Percentiles rank a stretch among this genome's conserved stretches.
These are phyloP conservation scores for Didymella lethalis DNA, from an alignment of 2,329 filamentous ascomycete species.

Conservation along the genomic window DNA sequence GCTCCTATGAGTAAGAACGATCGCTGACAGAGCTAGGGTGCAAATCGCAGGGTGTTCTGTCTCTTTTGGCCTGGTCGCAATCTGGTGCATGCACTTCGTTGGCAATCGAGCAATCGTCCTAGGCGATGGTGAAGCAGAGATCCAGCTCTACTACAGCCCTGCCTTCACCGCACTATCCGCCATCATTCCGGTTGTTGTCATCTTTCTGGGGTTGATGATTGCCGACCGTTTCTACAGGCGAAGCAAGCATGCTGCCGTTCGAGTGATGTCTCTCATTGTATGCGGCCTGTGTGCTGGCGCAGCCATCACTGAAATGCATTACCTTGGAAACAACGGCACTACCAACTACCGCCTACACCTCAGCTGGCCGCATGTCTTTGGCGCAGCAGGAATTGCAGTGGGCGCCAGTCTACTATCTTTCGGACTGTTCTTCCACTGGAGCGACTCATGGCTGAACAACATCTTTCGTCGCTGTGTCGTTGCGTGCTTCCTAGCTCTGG, in stretches of 20 bases:
- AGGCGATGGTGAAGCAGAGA: slow-evolving; percentile 62
- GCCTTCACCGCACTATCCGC: slow-evolving; percentile 79
- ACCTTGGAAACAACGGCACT: slow-evolving; percentile 84
- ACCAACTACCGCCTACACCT: slow-evolving; percentile 77
- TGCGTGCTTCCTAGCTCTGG: slow-evolving; percentile 72
- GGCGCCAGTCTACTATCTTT: slow-evolving; percentile 74
- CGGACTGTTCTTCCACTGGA: slow-evolving; percentile 78
- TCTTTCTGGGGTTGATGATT: slow-evolving; percentile 75
- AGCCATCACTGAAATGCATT: slow-evolving; percentile 86
- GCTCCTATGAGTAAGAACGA: slow-evolving; percentile 31
- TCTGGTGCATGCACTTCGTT: slow-evolving; percentile 75
- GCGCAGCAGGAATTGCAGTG: slow-evolving; percentile 75
- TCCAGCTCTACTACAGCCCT: slow-evolving; percentile 78
- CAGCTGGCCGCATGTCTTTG: slow-evolving; percentile 66
- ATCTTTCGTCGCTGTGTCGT: slow-evolving; percentile 78
- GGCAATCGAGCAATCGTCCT: slow-evolving; percentile 81
- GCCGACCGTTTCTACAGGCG: slow-evolving; percentile 59
- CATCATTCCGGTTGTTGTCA: slow-evolving; percentile 78
- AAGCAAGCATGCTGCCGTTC: slow-evolving; percentile 37
- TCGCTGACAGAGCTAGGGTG: slow-evolving; percentile 41
- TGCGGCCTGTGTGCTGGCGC: slow-evolving; percentile 76
- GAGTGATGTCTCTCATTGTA: slow-evolving; percentile 52
- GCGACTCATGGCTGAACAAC: slow-evolving; percentile 76
- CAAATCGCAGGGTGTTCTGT: slow-evolving; percentile 54
- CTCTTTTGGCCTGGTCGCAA: slow-evolving; percentile 58